Percentiles rank a stretch among this genome's conserved stretches.
Evolutionary conservation across 192 early-diverging fungal species (phyloP).

Genomic region (Dimargaris verticillata): DNA sequence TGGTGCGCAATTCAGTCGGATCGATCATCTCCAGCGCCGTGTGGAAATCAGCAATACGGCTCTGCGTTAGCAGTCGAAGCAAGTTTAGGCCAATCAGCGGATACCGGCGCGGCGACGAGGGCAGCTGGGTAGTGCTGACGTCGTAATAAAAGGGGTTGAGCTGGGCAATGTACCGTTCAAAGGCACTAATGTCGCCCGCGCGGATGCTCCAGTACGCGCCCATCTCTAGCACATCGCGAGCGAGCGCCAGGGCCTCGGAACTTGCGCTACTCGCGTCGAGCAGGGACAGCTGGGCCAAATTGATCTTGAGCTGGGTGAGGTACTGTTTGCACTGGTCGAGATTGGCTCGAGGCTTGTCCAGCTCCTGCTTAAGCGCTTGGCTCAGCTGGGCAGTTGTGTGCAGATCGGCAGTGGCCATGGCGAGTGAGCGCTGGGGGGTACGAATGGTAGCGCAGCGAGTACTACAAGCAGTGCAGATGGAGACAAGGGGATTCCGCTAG

Average conservation of each 20-base stretch:
- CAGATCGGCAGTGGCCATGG: too few relatives aligned
- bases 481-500: too few relatives aligned
- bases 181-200: slow-evolving; percentile 75
- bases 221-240: slow-evolving; percentile 66
- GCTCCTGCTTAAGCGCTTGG: slow-evolving; percentile 51
- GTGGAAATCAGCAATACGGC: slow-evolving; percentile 95
- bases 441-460: too few relatives aligned
- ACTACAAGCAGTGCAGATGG: too few relatives aligned
- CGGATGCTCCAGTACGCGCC: slow-evolving; percentile 79
- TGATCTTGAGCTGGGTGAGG: slow-evolving; percentile 46
- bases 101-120: slow-evolving; percentile 68
- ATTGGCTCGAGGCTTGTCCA: slow-evolving; percentile 40
- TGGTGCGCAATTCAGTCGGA: slow-evolving; percentile 56
- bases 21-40: slow-evolving; percentile 88
- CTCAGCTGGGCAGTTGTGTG: too few relatives aligned
- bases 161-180: slow-evolving; percentile 90
- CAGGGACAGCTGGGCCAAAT: slow-evolving; percentile 28
- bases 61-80: slow-evolving; percentile 81
- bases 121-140: slow-evolving; percentile 33
- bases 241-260: slow-evolving; percentile 21
- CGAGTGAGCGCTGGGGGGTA: too few relatives aligned
- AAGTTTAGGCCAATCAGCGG: slow-evolving; percentile 84
- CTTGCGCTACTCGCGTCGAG: slow-evolving; percentile 15
- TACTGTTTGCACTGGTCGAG: slow-evolving; percentile 48
- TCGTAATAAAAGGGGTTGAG: slow-evolving; percentile 80